A percentile compares a stretch with the other conserved stretches of the same genome.
These are phyloP conservation scores for Pleurotus djamor DNA, from an alignment of 768 basidiomycete species.

Conservation along the genomic window DNA sequence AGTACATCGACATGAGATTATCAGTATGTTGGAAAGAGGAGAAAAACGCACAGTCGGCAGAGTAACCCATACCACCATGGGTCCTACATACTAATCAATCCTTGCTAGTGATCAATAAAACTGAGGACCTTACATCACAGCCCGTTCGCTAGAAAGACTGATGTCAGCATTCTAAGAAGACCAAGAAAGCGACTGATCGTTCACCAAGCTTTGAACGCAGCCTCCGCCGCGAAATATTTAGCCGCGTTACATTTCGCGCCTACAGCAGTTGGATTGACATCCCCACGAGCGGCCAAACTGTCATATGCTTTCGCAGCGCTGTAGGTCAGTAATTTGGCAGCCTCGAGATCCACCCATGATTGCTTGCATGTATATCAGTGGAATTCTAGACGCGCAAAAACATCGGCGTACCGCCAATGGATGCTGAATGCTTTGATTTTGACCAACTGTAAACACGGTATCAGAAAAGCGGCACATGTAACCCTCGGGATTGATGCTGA, in stretches of 20 bases:
- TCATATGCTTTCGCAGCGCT: constrained; percentile 14
- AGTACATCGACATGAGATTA: neutral
- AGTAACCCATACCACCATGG: constrained; percentile 16
- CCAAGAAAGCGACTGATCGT: neutral
- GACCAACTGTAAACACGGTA: constrained; percentile 5
- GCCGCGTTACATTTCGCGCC: constrained; percentile 13
- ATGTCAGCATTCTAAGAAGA: neutral
- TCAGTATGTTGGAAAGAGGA: neutral
- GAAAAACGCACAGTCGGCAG: constrained; percentile 9
- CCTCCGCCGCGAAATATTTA: constrained; percentile 16
- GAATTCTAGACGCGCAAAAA: neutral
- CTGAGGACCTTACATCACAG: neutral
- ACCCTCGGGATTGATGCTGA: neutral
- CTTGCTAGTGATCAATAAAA: neutral
- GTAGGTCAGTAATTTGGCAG: constrained; percentile 13
- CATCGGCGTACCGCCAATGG: constrained; percentile 9
- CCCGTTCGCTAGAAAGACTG: neutral
- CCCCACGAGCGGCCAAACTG: neutral
- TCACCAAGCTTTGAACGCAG: constrained; percentile 14
- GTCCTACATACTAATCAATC: constrained; percentile 6
- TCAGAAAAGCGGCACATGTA: neutral
- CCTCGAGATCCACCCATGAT: constrained; percentile 13
- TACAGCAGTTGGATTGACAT: constrained; percentile 7
- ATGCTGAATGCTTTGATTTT: constrained; percentile 14
- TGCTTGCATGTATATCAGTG: neutral